Base-by-base conservation (phyloP, 2,329 filamentous ascomycete species). In the Lachnellula subtilissima region DNA sequence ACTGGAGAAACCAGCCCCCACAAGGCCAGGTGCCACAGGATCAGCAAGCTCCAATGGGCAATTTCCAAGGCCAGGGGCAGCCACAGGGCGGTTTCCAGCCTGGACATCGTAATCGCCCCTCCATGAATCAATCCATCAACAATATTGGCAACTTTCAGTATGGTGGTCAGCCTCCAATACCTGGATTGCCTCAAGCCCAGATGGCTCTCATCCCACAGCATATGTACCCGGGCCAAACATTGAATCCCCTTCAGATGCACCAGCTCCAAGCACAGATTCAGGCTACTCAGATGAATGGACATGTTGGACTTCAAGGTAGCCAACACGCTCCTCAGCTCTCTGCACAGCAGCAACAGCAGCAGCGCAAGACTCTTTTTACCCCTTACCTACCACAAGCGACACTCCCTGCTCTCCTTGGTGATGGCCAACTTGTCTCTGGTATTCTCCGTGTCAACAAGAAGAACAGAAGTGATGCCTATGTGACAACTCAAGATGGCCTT, bases 401-500 rank as follows among this genome's bases (percentile, higher is more conserved):
- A 56, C 80, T 99, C 19, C 94, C 94, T 56, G 93, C 92, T 50
- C 82, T 99, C 40, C 83, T 97, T 56, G 87, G 85, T 58, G 91
- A 97, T 68, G 94, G 94, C 17, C 91, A 96, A 73, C 86, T 99
- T 56, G 94, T 99, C 53, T 93, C 93, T 59, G 94, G 94, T 76
- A 91, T 97, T 65, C 87, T 99, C 52, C 89, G 94, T 58, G 94
- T 99, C 63, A 99, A 99, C 83, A 99, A 97, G 80, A 99, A 99
- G 81, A 99, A 99, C 75, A 88, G 94, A 61, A 97, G 93, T 67
- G 94, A 99, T 74, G 94, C 94, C 28, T 99, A 99, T 68, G 94
- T 99, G 54, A 94, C 94, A 11, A 96, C 91, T 12, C 86, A 88
- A 59, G 94, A 99, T 70, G 85, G 85, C 48, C 76, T 88, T 58